Evolutionary conservation across 257 asterid species (phyloP).

Genomic region (Salvia splendens): DNA sequence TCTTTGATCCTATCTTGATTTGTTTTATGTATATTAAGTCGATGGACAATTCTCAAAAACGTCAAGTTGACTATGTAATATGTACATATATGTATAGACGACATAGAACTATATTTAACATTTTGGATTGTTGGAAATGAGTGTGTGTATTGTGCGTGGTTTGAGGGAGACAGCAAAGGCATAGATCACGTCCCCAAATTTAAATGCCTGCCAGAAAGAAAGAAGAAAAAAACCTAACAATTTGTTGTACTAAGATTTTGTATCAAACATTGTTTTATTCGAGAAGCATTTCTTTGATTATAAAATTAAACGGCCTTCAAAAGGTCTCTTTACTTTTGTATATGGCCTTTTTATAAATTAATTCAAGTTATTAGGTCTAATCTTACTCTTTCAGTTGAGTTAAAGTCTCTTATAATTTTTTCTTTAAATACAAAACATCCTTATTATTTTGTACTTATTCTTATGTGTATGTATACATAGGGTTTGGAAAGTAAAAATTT

Average conservation of each 20-base stretch:
- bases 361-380: no score
- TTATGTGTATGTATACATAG: no score
- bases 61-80: not conserved
- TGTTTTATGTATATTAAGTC: constrained; percentile 31
- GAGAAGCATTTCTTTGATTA: constrained; percentile 17
- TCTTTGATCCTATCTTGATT: constrained; percentile 42
- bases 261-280: constrained; percentile 24
- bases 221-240: not conserved
- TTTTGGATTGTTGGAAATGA: constrained; percentile 27
- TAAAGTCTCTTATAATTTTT: no score
- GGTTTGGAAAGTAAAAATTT: no score
- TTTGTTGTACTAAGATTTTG: constrained; percentile 20
- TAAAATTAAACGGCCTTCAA: not conserved
- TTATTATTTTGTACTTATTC: no score
- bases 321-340: not conserved
- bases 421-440: no score
- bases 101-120: not conserved
- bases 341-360: no score
- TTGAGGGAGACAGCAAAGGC: constrained; percentile 46
- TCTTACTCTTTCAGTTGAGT: no score
- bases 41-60: constrained; percentile 20
- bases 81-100: not conserved
- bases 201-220: constrained; percentile 15
- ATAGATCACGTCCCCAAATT: constrained; percentile 37
- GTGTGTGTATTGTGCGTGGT: constrained; percentile 39